Conservation (phyloP, 495 filamentous ascomycete genomes). For the Podospora fimiseda region DNA sequence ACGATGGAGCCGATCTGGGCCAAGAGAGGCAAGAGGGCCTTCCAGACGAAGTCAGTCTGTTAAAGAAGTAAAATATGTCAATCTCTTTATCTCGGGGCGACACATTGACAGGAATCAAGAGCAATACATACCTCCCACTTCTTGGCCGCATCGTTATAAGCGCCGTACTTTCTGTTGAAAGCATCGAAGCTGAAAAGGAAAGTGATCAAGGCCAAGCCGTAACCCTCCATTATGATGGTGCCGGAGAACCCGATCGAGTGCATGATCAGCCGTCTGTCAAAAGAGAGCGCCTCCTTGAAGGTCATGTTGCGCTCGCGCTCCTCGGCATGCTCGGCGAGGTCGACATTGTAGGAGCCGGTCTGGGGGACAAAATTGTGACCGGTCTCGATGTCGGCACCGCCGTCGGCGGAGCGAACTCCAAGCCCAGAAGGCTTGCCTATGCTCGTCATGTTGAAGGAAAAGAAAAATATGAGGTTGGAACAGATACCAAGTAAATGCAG, state of each 20-base stretch:
- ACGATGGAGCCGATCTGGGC: slow-evolving; percentile 40
- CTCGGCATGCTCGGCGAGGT: slow-evolving; percentile 15
- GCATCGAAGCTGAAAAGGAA: slow-evolving; percentile 30
- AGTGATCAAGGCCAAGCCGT: slow-evolving; percentile 36
- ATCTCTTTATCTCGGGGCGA: neutral
- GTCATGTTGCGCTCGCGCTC: slow-evolving; percentile 10
- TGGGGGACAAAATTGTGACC: neutral
- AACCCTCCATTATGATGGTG: slow-evolving; percentile 32
- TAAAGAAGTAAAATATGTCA: neutral
- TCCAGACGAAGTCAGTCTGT: slow-evolving; percentile 44
- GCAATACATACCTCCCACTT: slow-evolving; percentile 27
- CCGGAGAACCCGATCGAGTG: slow-evolving; percentile 26
- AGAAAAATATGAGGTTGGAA: neutral
- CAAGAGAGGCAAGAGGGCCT: slow-evolving; percentile 32
- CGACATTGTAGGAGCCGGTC: slow-evolving; percentile 12
- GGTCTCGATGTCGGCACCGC: neutral
- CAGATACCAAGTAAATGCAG: neutral
- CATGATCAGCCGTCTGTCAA: slow-evolving; percentile 19
- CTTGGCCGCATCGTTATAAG: slow-evolving; percentile 42
- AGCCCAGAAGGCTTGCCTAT: neutral
- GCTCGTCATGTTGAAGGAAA: neutral
- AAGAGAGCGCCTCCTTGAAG: slow-evolving; percentile 17
- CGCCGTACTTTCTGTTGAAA: slow-evolving; percentile 57
- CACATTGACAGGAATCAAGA: neutral
- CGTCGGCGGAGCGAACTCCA: neutral